Evolutionary conservation across 2,329 filamentous ascomycete genomes (phyloP).

Genomic region (Fusarium falciforme): DNA sequence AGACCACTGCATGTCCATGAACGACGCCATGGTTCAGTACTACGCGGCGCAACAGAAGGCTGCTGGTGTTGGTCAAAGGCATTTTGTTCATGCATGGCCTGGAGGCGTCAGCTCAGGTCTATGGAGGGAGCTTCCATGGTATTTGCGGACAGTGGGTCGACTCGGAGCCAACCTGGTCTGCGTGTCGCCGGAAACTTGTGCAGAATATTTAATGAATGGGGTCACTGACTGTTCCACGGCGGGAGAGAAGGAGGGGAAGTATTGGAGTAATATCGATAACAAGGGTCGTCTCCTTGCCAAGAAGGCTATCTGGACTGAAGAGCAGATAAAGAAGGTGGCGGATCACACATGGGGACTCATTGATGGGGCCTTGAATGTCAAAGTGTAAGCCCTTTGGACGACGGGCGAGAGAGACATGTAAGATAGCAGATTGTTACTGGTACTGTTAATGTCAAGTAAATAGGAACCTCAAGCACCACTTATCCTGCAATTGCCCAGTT

Average conservation of each 20-base stretch:
- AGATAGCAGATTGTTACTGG: not conserved
- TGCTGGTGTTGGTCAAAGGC: constrained; percentile 10
- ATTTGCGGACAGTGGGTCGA: constrained; percentile 31
- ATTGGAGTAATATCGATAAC: constrained; percentile 45
- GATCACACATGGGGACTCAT: constrained; percentile 48
- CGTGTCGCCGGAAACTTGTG: constrained; percentile 44
- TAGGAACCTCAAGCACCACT: not conserved
- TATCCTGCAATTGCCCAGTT: not conserved
- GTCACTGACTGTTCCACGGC: constrained; percentile 10
- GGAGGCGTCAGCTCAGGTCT: constrained; percentile 52
- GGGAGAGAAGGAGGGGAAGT: constrained; percentile 32
- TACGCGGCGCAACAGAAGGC: constrained; percentile 44
- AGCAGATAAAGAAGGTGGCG: constrained; percentile 43
- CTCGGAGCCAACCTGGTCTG: constrained; percentile 33
- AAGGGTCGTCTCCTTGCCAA: constrained; percentile 43
- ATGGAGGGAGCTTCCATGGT: constrained; percentile 45
- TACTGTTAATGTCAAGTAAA: not conserved
- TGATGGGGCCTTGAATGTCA: constrained; percentile 31
- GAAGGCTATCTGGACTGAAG: constrained; percentile 44
- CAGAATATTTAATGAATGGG: constrained; percentile 43
- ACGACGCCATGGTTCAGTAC: constrained; percentile 51
- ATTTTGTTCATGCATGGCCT: constrained; percentile 56
- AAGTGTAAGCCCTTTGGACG: not conserved
- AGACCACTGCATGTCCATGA: constrained; percentile 54
- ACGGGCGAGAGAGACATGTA: fast-evolving